Evolutionary conservation across 2,329 filamentous ascomycete genomes (phyloP), one percentile per base, ranked within the genome.

Genomic region (Pestalotiopsis sp.): DNA sequence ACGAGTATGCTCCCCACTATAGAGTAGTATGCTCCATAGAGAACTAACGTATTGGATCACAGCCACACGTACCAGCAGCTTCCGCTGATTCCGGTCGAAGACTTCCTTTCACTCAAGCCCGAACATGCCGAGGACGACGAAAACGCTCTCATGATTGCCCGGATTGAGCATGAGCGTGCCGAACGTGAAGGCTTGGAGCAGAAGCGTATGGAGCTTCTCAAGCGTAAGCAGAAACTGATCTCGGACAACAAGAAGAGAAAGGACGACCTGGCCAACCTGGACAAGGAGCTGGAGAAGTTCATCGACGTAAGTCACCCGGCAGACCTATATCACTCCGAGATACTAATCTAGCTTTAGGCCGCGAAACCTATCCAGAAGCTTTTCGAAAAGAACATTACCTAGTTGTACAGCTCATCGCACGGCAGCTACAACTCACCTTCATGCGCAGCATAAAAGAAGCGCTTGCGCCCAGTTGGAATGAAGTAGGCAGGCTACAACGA

Each of bases 201-300:
- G 79, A 91, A 94, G 75, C 87, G 95, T 65, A 91, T 94, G 78
- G 91, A 92, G 73, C 84, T 95, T 2, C 82, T 94, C 60, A 94
- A 87, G 77, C 82, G 86, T 66, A 90, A 90, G 75, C 86, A 88
- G 73, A 89, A 89, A 78, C 84, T 90, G 63, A 89, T 89, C 65
- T 84, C 86, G 1, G 88, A 90, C 78, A 98, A 98, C 79, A 97
- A 97, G 82, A 94, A 94, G 82, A 89, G 95, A 73, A 97, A 97
- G 79, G 95, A 98, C 68, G 94, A 98, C 76, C 83, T 99, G 63
- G 94, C 93, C 23, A 97, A 92, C 76, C 83, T 99, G 70, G 96
- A 99, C 75, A 92, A 93, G 76, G 94, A 97, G 80, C 84, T 98
- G 68, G 96, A 98, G 82, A 95, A 93, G 76, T 97, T 97, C 77